Evolutionary conservation across 2,329 filamentous ascomycete species (phyloP).

Genomic region (Aspergillus fructus): DNA sequence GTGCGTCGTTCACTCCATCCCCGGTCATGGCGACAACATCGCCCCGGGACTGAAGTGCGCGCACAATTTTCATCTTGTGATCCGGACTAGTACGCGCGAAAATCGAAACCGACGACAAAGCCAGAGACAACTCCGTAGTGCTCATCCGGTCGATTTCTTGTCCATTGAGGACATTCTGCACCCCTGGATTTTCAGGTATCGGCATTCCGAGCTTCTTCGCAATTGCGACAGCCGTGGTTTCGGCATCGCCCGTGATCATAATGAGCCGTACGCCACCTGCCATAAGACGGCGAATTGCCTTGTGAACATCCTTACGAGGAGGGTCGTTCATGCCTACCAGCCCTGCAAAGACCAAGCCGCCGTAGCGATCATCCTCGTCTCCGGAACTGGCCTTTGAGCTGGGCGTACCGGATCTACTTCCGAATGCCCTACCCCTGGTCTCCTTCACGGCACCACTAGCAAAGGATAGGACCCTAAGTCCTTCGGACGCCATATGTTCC

Average conservation of each 20-base stretch:
- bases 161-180: conserved; percentile 70
- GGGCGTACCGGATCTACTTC: conserved; percentile 55
- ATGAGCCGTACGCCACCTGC: conserved; percentile 94
- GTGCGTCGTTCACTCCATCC: conserved; percentile 96
- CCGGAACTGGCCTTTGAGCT: conserved; percentile 31
- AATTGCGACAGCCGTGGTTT: conserved; percentile 91
- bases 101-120: conserved; percentile 85
- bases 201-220: conserved; percentile 94
- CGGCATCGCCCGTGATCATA: conserved; percentile 98
- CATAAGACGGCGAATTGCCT: conserved; percentile 86
- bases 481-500: conserved; percentile 82
- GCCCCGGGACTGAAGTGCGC: conserved; percentile 83
- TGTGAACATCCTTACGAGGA: conserved; percentile 83
- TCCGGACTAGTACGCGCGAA: conserved; percentile 96
- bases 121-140: conserved; percentile 76
- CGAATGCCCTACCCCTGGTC: conserved; percentile 45
- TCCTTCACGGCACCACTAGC: conserved; percentile 73
- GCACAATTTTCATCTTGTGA: conserved; percentile 96
- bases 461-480: conserved; percentile 87
- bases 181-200: conserved; percentile 59
- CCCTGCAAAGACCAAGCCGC: conserved; percentile 82
- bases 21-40: conserved; percentile 99
- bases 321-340: conserved; percentile 97
- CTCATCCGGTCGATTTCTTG: conserved; percentile 94
- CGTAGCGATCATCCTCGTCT: conserved; percentile 72